Evolutionary conservation across 1,284 basidiomycete species (phyloP).

Genomic region (Tylopilus sp.): DNA sequence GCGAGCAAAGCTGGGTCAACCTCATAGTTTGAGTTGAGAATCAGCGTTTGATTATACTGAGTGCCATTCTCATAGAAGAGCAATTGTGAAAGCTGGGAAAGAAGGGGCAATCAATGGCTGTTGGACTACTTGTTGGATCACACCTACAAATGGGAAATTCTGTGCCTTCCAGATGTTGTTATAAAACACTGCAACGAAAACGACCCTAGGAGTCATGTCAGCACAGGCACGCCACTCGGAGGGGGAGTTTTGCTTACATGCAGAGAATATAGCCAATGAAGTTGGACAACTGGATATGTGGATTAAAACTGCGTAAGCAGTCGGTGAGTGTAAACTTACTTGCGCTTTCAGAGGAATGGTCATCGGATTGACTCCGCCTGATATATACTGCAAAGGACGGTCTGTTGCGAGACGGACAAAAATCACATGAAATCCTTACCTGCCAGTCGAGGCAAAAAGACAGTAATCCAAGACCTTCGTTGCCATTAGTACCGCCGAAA

Average conservation of each 20-base stretch:
- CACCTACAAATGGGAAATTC: conserved; percentile 45
- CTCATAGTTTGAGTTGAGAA: conserved; percentile 46
- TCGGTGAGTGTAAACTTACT: conserved; percentile 14
- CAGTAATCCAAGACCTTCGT: conserved; percentile 51
- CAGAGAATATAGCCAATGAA: conserved; percentile 47
- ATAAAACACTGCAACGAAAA: conserved; percentile 43
- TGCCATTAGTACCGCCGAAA: conserved; percentile 59
- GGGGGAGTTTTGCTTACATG: conserved; percentile 36
- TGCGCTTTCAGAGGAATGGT: conserved; percentile 46
- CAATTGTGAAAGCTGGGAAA: conserved; percentile 39
- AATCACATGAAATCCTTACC: conserved; percentile 8
- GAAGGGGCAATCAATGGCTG: neutral
- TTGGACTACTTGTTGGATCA: neutral
- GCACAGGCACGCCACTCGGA: neutral
- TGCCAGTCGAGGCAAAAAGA: conserved; percentile 59
- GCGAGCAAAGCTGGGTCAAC: conserved; percentile 43
- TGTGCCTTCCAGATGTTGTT: conserved; percentile 48
- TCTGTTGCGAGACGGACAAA: neutral
- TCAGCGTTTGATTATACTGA: conserved; percentile 43
- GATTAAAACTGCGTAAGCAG: neutral
- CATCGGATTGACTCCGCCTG: conserved; percentile 42
- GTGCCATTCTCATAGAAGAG: conserved; percentile 49
- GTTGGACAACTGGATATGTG: conserved; percentile 35
- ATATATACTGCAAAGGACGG: conserved; percentile 41
- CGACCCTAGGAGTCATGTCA: conserved; percentile 32